Percentiles rank a stretch among this genome's conserved stretches.
These are phyloP conservation scores for Monosporascus sp. DNA, from an alignment of 2,329 filamentous ascomycete genomes.

Conservation along the genomic window DNA sequence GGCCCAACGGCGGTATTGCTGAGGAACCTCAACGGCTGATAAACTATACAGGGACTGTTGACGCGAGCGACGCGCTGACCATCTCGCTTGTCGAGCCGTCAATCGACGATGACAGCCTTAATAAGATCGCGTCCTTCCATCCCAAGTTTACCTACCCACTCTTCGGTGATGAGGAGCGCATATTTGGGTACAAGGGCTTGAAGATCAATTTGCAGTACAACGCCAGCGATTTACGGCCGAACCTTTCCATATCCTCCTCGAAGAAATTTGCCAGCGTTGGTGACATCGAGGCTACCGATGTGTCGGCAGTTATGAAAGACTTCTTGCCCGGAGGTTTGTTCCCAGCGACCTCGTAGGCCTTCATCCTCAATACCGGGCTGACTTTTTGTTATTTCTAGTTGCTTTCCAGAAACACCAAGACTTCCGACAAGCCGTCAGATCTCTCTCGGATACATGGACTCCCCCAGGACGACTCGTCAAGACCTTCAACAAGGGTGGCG, in stretches of 20 bases:
- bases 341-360: not conserved
- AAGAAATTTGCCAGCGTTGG: constrained; percentile 66
- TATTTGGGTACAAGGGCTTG: constrained; percentile 84
- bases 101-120: constrained; percentile 31
- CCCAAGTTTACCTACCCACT: constrained; percentile 88
- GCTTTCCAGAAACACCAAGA: constrained; percentile 59
- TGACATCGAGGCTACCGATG: constrained; percentile 63
- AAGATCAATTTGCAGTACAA: constrained; percentile 66
- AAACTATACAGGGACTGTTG: constrained; percentile 44
- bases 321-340: constrained; percentile 63
- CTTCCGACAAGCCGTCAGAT: constrained; percentile 55
- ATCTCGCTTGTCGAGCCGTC: constrained; percentile 38
- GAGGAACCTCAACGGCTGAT: constrained; percentile 1
- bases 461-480: constrained; percentile 73
- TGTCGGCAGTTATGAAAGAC: constrained; percentile 56
- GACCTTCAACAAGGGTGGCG: constrained; percentile 55
- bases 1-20: not conserved
- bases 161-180: constrained; percentile 86
- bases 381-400: constrained; percentile 37
- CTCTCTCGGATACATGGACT: constrained; percentile 43
- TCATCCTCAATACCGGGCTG: not conserved
- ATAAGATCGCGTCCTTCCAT: constrained; percentile 64
- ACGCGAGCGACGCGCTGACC: constrained; percentile 56
- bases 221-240: constrained; percentile 70
- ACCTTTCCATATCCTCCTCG: constrained; percentile 64